These are phyloP conservation scores for Suillus clintonianus DNA, from an alignment of 768 basidiomycete species.

Conservation along the genomic window DNA sequence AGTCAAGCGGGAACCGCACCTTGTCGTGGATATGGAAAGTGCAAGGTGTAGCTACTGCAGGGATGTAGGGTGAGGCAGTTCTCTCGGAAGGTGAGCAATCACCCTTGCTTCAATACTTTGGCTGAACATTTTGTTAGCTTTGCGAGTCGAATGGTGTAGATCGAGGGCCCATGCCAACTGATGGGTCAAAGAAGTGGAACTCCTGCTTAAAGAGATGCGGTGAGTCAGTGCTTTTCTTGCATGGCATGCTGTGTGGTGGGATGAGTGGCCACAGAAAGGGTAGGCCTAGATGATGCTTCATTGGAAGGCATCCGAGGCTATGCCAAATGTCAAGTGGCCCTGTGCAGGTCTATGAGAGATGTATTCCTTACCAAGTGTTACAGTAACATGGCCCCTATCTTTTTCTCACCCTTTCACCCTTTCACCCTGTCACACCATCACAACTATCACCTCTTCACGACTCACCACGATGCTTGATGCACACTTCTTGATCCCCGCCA, in stretches of 20 bases:
- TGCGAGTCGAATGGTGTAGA: neutral
- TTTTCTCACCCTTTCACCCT: no score
- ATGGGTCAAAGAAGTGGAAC: neutral
- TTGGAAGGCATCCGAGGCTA: neutral
- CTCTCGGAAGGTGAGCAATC: neutral
- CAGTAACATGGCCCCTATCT: no score
- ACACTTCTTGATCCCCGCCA: no score
- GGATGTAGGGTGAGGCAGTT: neutral
- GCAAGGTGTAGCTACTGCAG: neutral
- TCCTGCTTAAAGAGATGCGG: neutral
- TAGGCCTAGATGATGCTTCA: neutral
- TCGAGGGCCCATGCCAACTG: neutral
- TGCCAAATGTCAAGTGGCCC: neutral
- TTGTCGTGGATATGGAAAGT: constrained; percentile 2
- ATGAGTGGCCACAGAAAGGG: neutral
- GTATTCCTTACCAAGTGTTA: no score
- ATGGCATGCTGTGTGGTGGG: constrained; percentile 1
- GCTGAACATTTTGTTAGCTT: neutral
- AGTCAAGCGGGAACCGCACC: neutral
- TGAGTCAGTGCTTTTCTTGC: neutral
- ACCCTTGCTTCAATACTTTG: neutral
- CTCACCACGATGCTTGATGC: no score
- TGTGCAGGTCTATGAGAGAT: neutral
- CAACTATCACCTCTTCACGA: no score
- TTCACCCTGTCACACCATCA: no score